Conservation (phyloP, 768 basidiomycete species). For the Stropharia rugosoannulata region DNA sequence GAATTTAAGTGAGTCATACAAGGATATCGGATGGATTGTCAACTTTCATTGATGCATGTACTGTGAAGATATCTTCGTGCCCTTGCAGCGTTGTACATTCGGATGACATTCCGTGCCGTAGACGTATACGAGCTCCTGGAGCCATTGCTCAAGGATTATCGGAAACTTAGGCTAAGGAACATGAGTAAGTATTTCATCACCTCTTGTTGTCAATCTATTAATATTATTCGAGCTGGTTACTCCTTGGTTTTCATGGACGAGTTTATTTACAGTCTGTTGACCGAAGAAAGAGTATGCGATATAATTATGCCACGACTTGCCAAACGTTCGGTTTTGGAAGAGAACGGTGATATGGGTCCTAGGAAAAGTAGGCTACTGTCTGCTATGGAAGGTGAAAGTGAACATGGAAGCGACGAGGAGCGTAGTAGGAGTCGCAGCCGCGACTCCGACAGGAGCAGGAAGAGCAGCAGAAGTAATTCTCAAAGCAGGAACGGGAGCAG, state of each 20-base stretch:
- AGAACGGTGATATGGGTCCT: conserved; percentile 85
- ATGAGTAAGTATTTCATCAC: conserved; percentile 55
- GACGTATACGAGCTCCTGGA: conserved; percentile 95
- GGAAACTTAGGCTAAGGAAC: conserved; percentile 80
- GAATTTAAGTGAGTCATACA: conserved; percentile 88
- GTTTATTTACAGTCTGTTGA: conserved; percentile 80
- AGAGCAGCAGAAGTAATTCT: conserved; percentile 19
- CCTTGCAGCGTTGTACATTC: conserved; percentile 89
- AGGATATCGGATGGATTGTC: too few species aligned
- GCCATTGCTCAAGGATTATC: conserved; percentile 90
- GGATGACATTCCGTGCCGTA: conserved; percentile 88
- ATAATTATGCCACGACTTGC: conserved; percentile 90
- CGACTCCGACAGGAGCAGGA: conserved; percentile 28
- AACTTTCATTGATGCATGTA: conserved; percentile 1
- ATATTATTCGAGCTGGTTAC: conserved; percentile 67
- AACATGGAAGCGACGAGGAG: conserved; percentile 44
- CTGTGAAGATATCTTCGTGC: conserved; percentile 83
- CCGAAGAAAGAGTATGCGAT: conserved; percentile 93
- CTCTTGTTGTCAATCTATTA: not conserved
- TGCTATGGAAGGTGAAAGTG: conserved; percentile 77
- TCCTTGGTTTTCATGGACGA: conserved; percentile 88
- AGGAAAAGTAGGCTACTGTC: conserved; percentile 85
- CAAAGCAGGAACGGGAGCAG: conserved; percentile 32
- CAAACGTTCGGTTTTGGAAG: conserved; percentile 86
- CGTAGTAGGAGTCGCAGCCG: conserved; percentile 22